phyloP scores from a whole-genome alignment of 2,329 filamentous ascomycete species.

The Xylaria sp. region DNA sequence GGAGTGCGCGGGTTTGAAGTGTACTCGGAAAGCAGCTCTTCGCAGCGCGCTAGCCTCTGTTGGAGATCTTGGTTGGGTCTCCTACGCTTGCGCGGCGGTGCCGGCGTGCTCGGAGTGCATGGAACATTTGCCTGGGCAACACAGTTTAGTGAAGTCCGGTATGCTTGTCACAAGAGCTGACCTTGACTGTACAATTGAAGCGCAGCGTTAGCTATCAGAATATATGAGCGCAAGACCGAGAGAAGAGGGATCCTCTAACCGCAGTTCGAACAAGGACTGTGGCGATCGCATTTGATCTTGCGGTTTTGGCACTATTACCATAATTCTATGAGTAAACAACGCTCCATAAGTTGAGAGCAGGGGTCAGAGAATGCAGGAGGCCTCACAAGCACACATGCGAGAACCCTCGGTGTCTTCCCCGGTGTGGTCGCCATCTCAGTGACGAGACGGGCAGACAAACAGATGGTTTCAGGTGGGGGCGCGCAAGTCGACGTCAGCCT shows the following conservation, averaged over 20 bases:
- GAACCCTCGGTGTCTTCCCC: conserved; percentile 46
- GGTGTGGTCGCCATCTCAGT: conserved; percentile 43
- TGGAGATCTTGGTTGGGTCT: conserved; percentile 70
- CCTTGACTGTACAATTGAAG: conserved; percentile 56
- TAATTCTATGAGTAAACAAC: conserved; percentile 1
- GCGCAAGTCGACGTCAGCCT: conserved; percentile 19
- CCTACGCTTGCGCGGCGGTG: conserved; percentile 67
- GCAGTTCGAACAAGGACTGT: conserved; percentile 68
- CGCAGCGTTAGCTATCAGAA: conserved; percentile 17
- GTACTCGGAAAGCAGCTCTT: conserved; percentile 68
- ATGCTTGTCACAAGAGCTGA: conserved; percentile 46
- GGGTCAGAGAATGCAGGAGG: not conserved
- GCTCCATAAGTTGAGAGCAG: not conserved
- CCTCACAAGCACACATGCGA: conserved; percentile 46
- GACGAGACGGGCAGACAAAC: conserved; percentile 24
- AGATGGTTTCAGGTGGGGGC: conserved; percentile 14
- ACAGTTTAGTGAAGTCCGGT: conserved; percentile 29
- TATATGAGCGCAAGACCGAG: not conserved
- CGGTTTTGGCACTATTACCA: conserved; percentile 62
- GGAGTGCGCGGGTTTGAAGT: conserved; percentile 51
- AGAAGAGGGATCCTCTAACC: conserved; percentile 34
- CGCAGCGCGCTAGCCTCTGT: conserved; percentile 67
- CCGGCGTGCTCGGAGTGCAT: conserved; percentile 69
- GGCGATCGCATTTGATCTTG: conserved; percentile 71
- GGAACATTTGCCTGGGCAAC: conserved; percentile 63